phyloP scores from a whole-genome alignment of 2,329 filamentous ascomycete species.

The Xylariales sp. region DNA sequence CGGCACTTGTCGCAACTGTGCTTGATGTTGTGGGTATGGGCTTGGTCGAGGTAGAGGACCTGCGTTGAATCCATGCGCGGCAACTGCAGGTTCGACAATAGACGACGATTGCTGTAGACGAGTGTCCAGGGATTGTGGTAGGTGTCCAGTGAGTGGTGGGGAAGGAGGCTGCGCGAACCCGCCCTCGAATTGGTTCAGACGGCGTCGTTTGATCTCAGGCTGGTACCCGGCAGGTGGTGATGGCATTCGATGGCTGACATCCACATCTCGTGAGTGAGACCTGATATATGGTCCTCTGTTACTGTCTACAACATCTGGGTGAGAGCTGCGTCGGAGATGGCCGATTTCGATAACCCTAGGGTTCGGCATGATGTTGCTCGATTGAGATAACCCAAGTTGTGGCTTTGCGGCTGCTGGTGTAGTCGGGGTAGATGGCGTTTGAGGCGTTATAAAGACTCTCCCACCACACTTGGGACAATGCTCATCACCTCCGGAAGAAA shows the following conservation, averaged over 20 bases:
- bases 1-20: constrained; percentile 9
- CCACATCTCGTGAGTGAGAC: constrained; percentile 33
- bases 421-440: constrained; percentile 48
- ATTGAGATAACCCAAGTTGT: neutral
- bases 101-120: constrained; percentile 24
- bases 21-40: constrained; percentile 1
- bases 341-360: constrained; percentile 22
- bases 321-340: constrained; percentile 24
- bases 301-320: constrained; percentile 49
- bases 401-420: constrained; percentile 20
- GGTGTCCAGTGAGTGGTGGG: constrained; percentile 32
- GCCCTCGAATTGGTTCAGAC: constrained; percentile 23
- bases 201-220: too few relatives aligned
- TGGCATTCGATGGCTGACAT: constrained; percentile 29
- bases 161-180: constrained; percentile 28
- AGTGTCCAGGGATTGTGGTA: constrained; percentile 16
- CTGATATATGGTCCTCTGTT: constrained; percentile 60
- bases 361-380: constrained; percentile 13
- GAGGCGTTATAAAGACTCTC: constrained; percentile 58
- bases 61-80: constrained; percentile 22
- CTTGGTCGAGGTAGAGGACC: constrained; percentile 19
- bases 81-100: constrained; percentile 16
- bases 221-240: constrained; percentile 24
- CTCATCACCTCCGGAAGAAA: constrained; percentile 15
- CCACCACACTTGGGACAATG: constrained; percentile 71